A percentile compares a stretch with the other conserved stretches of the same genome.
Evolutionary conservation across 805 yeast species (phyloP).

Genomic region (Ogataea dorogensis): DNA sequence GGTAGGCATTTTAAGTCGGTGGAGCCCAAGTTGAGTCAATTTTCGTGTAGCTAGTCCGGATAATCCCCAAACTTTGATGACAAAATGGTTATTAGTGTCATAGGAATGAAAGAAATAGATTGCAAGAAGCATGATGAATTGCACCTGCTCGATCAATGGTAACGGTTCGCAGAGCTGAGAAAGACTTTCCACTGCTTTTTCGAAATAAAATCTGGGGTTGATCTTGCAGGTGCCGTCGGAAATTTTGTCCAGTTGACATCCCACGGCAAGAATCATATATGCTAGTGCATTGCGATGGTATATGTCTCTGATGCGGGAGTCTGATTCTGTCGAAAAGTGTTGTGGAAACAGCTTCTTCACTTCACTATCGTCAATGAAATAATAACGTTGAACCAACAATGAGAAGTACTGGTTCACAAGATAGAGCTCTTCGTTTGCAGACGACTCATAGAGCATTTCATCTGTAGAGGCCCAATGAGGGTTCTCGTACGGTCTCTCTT

Average conservation of each 20-base stretch:
- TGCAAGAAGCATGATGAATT: slow-evolving; percentile 1
- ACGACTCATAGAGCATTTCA: no score
- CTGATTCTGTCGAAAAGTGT: not conserved
- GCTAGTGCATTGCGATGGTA: not conserved
- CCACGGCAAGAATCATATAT: not conserved
- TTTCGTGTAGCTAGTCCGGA: slow-evolving; percentile 1
- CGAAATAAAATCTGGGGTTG: not conserved
- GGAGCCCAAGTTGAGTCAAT: not conserved
- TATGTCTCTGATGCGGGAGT: not conserved
- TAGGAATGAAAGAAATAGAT: slow-evolving; percentile 1
- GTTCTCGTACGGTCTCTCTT: no score
- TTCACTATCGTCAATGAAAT: not conserved
- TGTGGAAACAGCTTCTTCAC: slow-evolving; percentile 1
- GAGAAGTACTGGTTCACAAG: not conserved
- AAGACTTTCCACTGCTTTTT: not conserved
- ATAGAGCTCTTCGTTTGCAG: not conserved
- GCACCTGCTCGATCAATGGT: not conserved
- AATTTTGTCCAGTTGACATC: slow-evolving; percentile 2
- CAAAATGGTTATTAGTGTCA: not conserved
- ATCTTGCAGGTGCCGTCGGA: not conserved
- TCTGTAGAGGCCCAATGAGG: no score
- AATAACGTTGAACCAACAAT: not conserved
- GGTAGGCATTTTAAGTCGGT: not conserved
- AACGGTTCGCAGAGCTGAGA: not conserved
- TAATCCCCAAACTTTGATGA: slow-evolving; percentile 1